Base-by-base conservation (phyloP, 306 rosid genomes). In the Casuarina equisetifolia region DNA sequence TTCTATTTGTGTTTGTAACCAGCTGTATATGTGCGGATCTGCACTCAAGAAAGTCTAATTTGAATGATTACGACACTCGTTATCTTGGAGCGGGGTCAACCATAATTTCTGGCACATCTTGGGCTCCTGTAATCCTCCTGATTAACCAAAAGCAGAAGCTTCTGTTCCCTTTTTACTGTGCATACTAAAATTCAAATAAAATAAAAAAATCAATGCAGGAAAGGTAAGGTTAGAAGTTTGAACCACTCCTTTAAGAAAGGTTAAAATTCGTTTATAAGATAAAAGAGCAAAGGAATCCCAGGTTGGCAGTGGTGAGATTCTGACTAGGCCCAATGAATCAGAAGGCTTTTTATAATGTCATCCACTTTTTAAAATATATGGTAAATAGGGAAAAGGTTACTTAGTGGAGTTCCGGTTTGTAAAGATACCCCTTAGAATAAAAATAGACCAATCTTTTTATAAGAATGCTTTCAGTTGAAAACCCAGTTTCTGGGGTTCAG, bases 321-420 rank as follows among this genome's bases (percentile, higher is more conserved):
- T 95, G 97, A 88, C 97, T 88, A 89, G 89, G 84, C 93, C 92
- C 98, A 89, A 78, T 88, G 96, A 86, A 94, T 85, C 89, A 88
- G 69, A 75, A 72, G 57, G 75, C 88, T 81, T 86, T 87, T 85
- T 83, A 85, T 85, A 76, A 72, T 86, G 89, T 84, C 79, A 79
- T 88, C 89, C 78, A 84, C 89, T 89, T 87, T 85, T 79, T 53
- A 79, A 50, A n/a, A 79, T 79, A 20, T 38, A 71, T 72, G 63
- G 72, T 78, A 82, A 82, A 73, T 73, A 73, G 62, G 74, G 78
- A 79, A 82, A 86, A 79, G 75, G 70, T 53, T 61, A 35, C 79
- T 70, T 82, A 94, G 97, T 90, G 97, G 97, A 86, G 69, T 94
- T 90, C 97, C 67, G 86, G 93, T 91, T 89, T 83, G 91, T 87